Conservation (phyloP, 1,139 yeast species). For the Pichia sp. region DNA sequence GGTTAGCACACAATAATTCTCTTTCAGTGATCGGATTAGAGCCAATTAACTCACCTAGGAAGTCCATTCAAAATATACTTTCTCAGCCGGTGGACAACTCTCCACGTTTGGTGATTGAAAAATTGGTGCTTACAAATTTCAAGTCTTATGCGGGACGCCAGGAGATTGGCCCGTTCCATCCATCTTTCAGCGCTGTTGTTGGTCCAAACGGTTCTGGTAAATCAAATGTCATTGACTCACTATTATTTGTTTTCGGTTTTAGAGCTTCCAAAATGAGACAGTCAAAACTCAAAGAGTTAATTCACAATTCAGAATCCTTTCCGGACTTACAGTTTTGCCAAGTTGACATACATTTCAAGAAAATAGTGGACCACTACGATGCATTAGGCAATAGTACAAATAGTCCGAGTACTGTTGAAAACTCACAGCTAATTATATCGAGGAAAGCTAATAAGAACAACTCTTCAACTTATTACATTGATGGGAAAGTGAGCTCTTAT, state of each 20-base stretch:
- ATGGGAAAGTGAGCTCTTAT: constrained; percentile 65
- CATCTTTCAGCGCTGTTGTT: constrained; percentile 95
- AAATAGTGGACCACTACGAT: constrained; percentile 60
- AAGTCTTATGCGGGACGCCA: constrained; percentile 97
- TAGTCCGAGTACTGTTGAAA: constrained; percentile 43
- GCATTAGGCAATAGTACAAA: constrained; percentile 32
- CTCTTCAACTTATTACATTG: constrained; percentile 72
- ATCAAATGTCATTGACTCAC: constrained; percentile 93
- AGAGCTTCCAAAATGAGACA: constrained; percentile 97
- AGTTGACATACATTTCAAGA: constrained; percentile 88
- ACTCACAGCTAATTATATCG: constrained; percentile 62
- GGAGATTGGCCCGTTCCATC: constrained; percentile 88
- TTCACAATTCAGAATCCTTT: constrained; percentile 77
- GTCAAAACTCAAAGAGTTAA: constrained; percentile 81
- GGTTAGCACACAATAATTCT: not conserved
- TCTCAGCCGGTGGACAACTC: constrained; percentile 8
- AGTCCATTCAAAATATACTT: constrained; percentile 9
- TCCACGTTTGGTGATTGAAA: constrained; percentile 65
- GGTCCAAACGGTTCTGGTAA: constrained; percentile 99
- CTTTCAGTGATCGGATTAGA: constrained; percentile 19
- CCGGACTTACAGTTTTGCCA: constrained; percentile 71
- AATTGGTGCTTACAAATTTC: constrained; percentile 74
- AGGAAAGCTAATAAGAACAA: constrained; percentile 78
- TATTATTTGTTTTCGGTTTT: constrained; percentile 95
- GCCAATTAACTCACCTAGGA: constrained; percentile 16